Evolutionary conservation across 805 yeast species (phyloP).

Genomic region (Maudiozyma saulgeensis): DNA sequence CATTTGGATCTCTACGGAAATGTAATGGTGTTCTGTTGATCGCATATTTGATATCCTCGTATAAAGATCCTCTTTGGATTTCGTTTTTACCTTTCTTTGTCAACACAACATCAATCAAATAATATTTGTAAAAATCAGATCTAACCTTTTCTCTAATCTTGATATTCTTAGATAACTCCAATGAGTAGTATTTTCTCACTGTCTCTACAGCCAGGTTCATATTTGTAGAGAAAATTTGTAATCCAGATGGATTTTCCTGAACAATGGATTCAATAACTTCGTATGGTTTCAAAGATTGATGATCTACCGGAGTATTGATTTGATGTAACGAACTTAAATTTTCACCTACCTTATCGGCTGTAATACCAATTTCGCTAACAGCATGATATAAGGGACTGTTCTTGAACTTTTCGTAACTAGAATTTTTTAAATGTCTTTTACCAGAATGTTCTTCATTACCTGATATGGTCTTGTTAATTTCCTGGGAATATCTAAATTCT

Average conservation of each 20-base stretch:
- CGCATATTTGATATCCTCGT: slow-evolving; percentile 86
- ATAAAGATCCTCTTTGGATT: slow-evolving; percentile 72
- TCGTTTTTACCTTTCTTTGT: slow-evolving; percentile 77
- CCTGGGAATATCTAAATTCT: slow-evolving; percentile 52
- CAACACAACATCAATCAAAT: slow-evolving; percentile 60
- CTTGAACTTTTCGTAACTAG: slow-evolving; percentile 58
- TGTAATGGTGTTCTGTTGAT: slow-evolving; percentile 70
- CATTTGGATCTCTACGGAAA: slow-evolving; percentile 64
- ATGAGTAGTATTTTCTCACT: slow-evolving; percentile 64
- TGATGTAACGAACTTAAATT: slow-evolving; percentile 61
- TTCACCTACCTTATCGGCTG: slow-evolving; percentile 75
- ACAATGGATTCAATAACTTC: slow-evolving; percentile 42
- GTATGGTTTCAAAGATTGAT: slow-evolving; percentile 46
- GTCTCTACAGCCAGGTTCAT: slow-evolving; percentile 58
- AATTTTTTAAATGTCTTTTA: slow-evolving; percentile 51
- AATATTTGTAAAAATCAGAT: slow-evolving; percentile 50
- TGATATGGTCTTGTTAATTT: slow-evolving; percentile 31
- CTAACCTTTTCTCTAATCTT: slow-evolving; percentile 64
- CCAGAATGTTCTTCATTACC: slow-evolving; percentile 20
- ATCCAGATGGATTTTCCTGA: slow-evolving; percentile 25
- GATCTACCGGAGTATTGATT: slow-evolving; percentile 64
- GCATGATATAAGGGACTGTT: slow-evolving; percentile 54
- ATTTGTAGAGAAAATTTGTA: slow-evolving; percentile 38
- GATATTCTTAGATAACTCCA: slow-evolving; percentile 74
- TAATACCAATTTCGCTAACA: slow-evolving; percentile 62